Base-by-base conservation (phyloP, 2,329 filamentous ascomycete species). In the Didymella arachidicola region DNA sequence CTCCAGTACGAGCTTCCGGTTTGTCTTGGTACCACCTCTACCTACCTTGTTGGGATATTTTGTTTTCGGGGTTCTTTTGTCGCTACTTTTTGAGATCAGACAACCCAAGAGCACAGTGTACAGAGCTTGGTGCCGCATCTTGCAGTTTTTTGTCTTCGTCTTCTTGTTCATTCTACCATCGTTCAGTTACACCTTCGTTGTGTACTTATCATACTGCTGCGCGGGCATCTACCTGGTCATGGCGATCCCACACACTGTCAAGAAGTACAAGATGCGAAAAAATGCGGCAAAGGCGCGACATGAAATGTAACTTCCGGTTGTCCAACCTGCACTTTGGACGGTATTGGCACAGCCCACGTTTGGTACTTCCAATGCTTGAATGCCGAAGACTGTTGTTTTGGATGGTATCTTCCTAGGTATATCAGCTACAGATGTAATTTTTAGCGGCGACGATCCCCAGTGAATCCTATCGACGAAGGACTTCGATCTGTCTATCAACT, bases 21-120 rank as follows among this genome's bases (percentile, higher is more conserved):
- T 49, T 22, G n/a, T 30, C 3, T 7, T 56, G 11, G 53, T 48
- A 10, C 53, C 45, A 8, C 53, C 45, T 2, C 12, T 56, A 4
- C 53, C 39, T n/a, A 26, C 50, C 3, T 8, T 56, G 12, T 11
- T 56, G 2, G 53, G 53, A 2, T 56, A 44, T 22, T 12, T 56
- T 5, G 45, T 10, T 2, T 27, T 49, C 5, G 49, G 53, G 18
- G 18, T 39, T 25, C 53, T 56, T 16, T 12, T 56, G 12, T 49
- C 45, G 4, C 39, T 56, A 2, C 29, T 49, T 2, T 56, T 47
- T 16, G 53, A 56, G 16, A 49, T 44, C 11, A 32, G 14, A 5
- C 36, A 1, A 7, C 45, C 53, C 3, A 38, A 22, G 12, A 8
- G 10, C 5, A 49, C 14, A 25, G 10, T 5, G 1, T 49, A 56